Base-by-base conservation (phyloP, 805 yeast species). In the Pichia cabralensis region DNA sequence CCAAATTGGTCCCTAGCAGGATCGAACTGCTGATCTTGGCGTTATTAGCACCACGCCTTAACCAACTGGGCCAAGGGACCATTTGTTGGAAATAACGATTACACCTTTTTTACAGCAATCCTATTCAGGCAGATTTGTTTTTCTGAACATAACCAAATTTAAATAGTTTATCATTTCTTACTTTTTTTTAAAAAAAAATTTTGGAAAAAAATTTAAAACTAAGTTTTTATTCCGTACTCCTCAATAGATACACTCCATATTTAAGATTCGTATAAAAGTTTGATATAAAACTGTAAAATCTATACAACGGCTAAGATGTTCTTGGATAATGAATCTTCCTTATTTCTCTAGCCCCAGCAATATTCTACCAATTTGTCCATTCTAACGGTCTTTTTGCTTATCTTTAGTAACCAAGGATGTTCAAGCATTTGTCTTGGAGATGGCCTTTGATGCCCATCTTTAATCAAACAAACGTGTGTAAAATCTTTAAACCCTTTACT, bases 371-470 rank as follows among this genome's bases (percentile, higher is more conserved):
- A 82, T 56, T 75, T 78, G 43, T 74, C 94, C 97, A 92, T 89
- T 45, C 76, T 72, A 12, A 89, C 94, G 33, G 61, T 65, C 52
- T 77, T 75, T 43, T 61, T 67, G 60, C 72, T 71, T 60, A 83
- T 95, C 2, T 86, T 84, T 13, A 71, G 59, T 36, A 85, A 65
- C 98, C 98, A 92, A 3, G 96, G 96, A 62, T 92, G 98, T 34
- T 65, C 69, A 30, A 92, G 65, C 89, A 92, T 82, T 53, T 92
- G 96, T 47, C 92, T 67, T 8, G 98, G 98, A 32, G 88, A 75
- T 9, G 97, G 96, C 37, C 98, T 64, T 42, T 78, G 78, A 21
- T 64, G 69, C 27, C 84, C 75, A 41, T 84, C 83, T 48, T 86
- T 89, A 42, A 73, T 83, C 39, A 92, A 62, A 49, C 95, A 84